Evolutionary conservation across 1,284 basidiomycete genomes (phyloP).

Genomic region (Jaminaea rosea): DNA sequence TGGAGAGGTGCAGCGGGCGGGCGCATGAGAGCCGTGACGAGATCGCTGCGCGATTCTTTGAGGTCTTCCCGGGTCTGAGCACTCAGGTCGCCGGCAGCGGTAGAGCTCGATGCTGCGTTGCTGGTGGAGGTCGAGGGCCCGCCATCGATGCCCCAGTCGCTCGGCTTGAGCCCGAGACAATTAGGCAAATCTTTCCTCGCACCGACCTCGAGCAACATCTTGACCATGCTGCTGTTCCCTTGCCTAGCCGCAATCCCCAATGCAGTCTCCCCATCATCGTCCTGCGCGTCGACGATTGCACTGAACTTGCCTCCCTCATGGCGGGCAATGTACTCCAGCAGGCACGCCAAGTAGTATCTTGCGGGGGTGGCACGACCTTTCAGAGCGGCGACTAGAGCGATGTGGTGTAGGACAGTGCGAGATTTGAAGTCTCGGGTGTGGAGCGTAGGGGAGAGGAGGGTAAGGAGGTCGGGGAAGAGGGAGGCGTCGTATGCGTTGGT

Average conservation of each 20-base stretch:
- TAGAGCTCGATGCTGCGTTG: conserved; percentile 3
- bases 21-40: conserved; percentile 51
- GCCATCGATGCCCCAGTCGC: conserved; percentile 64
- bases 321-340: conserved; percentile 60
- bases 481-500: conserved; percentile 72
- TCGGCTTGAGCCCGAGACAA: conserved; percentile 81
- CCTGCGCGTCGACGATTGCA: conserved; percentile 76
- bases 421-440: conserved; percentile 82
- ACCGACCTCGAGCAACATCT: conserved; percentile 80
- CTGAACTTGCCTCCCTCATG: conserved; percentile 45
- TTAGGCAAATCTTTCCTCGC: conserved; percentile 87
- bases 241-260: conserved; percentile 89
- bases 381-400: conserved; percentile 79
- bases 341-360: conserved; percentile 81
- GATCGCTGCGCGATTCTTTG: conserved; percentile 41
- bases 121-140: background rate
- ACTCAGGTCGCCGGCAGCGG: background rate
- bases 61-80: background rate
- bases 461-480: conserved; percentile 63
- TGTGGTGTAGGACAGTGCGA: conserved; percentile 86
- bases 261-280: conserved; percentile 92
- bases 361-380: conserved; percentile 76
- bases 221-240: conserved; percentile 78
- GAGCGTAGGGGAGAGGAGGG: conserved; percentile 61
- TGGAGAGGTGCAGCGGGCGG: conserved; percentile 55